Percentiles rank a stretch among this genome's conserved stretches.
Conservation (phyloP, 2,329 filamentous ascomycete species). For the Stemphylium lycopersici region DNA sequence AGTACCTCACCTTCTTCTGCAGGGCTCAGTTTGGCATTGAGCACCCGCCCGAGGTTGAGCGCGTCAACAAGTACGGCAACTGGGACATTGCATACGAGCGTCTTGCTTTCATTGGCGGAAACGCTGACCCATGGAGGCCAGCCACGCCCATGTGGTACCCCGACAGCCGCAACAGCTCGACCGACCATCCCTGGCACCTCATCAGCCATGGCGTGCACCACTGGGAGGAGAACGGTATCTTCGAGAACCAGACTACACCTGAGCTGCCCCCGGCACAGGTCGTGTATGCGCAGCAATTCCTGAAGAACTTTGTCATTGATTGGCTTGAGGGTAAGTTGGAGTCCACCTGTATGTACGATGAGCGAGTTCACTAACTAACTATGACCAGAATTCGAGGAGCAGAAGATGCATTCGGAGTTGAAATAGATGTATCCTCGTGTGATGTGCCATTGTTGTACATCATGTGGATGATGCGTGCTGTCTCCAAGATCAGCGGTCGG, state of each 20-base stretch:
- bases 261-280: constrained; percentile 66
- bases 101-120: constrained; percentile 77
- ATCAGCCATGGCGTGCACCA: constrained; percentile 80
- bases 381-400: constrained; percentile 1
- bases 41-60: constrained; percentile 64
- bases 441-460: no score
- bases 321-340: constrained; percentile 63
- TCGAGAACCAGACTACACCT: constrained; percentile 65
- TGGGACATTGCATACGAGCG: constrained; percentile 75
- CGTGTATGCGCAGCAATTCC: constrained; percentile 62
- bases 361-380: constrained; percentile 2
- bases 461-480: not conserved
- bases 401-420: constrained; percentile 3
- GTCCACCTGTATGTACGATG: no score
- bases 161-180: constrained; percentile 63
- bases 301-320: constrained; percentile 66
- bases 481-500: no score
- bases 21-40: constrained; percentile 72
- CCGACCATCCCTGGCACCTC: constrained; percentile 72
- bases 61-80: constrained; percentile 78
- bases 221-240: constrained; percentile 77
- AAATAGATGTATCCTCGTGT: not conserved
- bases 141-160: constrained; percentile 74
- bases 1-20: constrained; percentile 69
- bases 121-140: constrained; percentile 79